Evolutionary conservation across 1,139 yeast genomes (phyloP), one percentile per base, ranked within the genome.

Genomic region (Geotrichum aggregatum): DNA sequence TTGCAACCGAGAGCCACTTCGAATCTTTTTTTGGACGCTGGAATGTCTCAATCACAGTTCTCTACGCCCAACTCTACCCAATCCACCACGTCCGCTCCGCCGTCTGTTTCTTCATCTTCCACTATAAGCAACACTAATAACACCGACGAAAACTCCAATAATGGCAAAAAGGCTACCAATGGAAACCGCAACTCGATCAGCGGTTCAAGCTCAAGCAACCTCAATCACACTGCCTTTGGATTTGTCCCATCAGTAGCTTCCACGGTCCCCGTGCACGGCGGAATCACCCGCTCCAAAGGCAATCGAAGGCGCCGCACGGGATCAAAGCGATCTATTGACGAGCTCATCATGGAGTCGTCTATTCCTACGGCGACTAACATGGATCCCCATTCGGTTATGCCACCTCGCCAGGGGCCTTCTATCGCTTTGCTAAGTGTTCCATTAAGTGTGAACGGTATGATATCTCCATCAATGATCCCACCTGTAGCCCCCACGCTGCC

Each of bases 321-420:
- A 21, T 39, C 66, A 2, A 65, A 65, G 47, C 59, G 67, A 19
- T 61, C 66, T 8, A 46, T 65, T 19, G 68, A 64, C 42, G 68
- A 65, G 31, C 59, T 62, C 56, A 61, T 64, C 30, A 43, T 62
- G 36, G 65, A 61, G 36, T 56, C 64, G 14, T 52, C 59, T 13
- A 57, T 58, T 11, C 65, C 66, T 10, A 60, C 64, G 7, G 59
- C 59, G 18, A 14, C 47, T 19, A 24, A 24, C 42, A 36, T 38
- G 7, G 47, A 35, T 16, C 34, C 50, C 40, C 22, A 39, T 30
- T 21, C 44, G 39, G 21, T 16, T 3, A 14, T 41, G 3, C 52
- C 52, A n/a, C 46, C 49, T 2, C 34, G 50, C 4, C 39, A 35
- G 21, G 39, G 39, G 19, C 21, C 39, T 8, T 18, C 19, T 10